These are phyloP conservation scores for Fusarium brevicatenulatum DNA, from an alignment of 2,329 filamentous ascomycete genomes.

Conservation along the genomic window DNA sequence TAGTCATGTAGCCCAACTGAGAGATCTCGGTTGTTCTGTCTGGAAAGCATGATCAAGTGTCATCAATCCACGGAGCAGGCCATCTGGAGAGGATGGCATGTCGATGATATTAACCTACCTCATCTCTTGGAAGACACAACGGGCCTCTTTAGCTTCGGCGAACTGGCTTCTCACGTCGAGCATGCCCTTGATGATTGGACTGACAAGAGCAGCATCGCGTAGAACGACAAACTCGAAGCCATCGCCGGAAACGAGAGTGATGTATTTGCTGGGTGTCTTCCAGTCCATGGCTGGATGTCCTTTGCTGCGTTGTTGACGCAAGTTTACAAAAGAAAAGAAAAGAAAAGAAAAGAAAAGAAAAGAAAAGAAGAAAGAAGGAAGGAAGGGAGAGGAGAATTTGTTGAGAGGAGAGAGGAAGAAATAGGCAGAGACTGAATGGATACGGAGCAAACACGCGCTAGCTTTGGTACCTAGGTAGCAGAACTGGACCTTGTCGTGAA, in stretches of 20 bases:
- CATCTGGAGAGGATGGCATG: slow-evolving; percentile 19
- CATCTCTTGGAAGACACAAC: slow-evolving; percentile 76
- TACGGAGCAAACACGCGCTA: slow-evolving; percentile 19
- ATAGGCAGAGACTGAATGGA: slow-evolving; percentile 16
- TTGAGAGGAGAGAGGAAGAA: slow-evolving; percentile 15
- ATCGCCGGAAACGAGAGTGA: slow-evolving; percentile 80
- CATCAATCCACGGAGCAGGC: slow-evolving; percentile 48
- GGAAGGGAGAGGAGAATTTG: neutral
- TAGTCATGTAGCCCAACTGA: slow-evolving; percentile 60
- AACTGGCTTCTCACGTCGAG: slow-evolving; percentile 77
- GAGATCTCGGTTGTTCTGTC: slow-evolving; percentile 55
- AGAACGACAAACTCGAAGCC: slow-evolving; percentile 81
- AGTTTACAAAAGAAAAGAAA: slow-evolving; percentile 9
- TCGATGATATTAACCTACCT: slow-evolving; percentile 60
- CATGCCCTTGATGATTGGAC: slow-evolving; percentile 79
- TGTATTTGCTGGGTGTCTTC: slow-evolving; percentile 67
- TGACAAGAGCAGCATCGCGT: slow-evolving; percentile 75
- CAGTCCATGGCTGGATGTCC: slow-evolving; percentile 34
- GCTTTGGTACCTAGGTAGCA: neutral
- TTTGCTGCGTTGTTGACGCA: neutral
- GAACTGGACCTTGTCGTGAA: slow-evolving; percentile 1
- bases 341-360: slow-evolving; percentile 11
- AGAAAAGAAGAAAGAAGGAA: slow-evolving; percentile 11
- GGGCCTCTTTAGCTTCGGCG: slow-evolving; percentile 70
- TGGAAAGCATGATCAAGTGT: slow-evolving; percentile 56